Evolutionary conservation across 331 rosid genomes (phyloP), one percentile per base, ranked within the genome.

Genomic region (Quercus lobata): DNA sequence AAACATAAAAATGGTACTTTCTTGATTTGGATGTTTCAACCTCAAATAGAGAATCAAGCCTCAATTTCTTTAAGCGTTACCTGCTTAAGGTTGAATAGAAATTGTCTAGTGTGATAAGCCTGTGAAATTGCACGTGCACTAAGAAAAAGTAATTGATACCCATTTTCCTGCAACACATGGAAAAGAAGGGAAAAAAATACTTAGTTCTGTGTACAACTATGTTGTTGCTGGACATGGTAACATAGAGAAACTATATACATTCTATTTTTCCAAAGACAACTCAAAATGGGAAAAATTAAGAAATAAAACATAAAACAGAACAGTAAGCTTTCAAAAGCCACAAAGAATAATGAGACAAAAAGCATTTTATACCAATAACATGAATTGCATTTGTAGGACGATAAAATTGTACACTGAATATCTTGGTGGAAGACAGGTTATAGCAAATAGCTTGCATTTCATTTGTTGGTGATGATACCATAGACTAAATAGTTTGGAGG

Each of bases 121-220:
- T 96, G 99, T 79, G 98, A 91, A 82, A 96, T 96, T 81, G 99
- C 87, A 55, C 99, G 97, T 22, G 99, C 99, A 81, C 99, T 96
- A 79, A 96, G 92, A 88, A 96, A 96, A 81, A 96, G 99, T 75
- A 96, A 74, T 49, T 96, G 90, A 84, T 93, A 96, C 65, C 99
- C 98, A 77, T 96, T 96, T 83, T 96, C 99, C 99, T 96, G 93
- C 69, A 82, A 58, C 57, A 74, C 44, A 79, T 7, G 75, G 73
- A 72, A 82, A 66, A 70, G 61, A 81, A 77, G 57, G 71, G 19
- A 58, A 70, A 37, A 73, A 37, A 54, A 69, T 22, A 11, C 25
- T 9, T 34, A 46, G 72, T 8, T 68, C 27, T 34, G 70, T 21
- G 55, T 44, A 74, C 74, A 49, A 73, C 11, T 52, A 5, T 53